Evolutionary conservation across 2,329 filamentous ascomycete species (phyloP).

Genomic region (Sporothrix humicola): DNA sequence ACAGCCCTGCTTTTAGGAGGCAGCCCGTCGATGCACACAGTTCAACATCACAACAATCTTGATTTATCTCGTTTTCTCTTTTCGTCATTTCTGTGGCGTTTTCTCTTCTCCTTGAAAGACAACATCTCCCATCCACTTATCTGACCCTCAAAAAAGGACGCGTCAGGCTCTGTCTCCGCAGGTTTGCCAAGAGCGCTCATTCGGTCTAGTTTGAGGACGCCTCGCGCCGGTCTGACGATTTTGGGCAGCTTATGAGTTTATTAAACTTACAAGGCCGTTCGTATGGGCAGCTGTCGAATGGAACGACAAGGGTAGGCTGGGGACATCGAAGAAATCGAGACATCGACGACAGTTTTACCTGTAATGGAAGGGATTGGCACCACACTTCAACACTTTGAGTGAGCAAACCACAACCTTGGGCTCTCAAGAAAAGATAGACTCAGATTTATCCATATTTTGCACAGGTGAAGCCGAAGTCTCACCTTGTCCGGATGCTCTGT

Average conservation of each 20-base stretch:
- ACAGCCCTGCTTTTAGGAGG: constrained; percentile 21
- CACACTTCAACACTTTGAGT: too few relatives aligned
- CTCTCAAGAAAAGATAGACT: background rate
- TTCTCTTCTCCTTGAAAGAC: background rate
- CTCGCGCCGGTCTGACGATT: background rate
- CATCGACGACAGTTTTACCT: too few relatives aligned
- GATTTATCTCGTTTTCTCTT: background rate
- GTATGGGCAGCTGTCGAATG: background rate
- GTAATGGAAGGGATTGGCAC: too few relatives aligned
- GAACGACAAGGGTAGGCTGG: background rate
- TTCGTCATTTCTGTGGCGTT: background rate
- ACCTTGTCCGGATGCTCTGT: too few relatives aligned
- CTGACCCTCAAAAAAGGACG: background rate
- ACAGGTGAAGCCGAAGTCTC: too few relatives aligned
- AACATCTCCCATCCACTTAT: background rate
- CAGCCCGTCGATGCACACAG: background rate
- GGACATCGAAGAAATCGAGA: background rate
- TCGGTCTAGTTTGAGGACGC: constrained; percentile 14
- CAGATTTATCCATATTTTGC: too few relatives aligned
- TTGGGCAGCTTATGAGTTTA: background rate
- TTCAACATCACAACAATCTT: background rate
- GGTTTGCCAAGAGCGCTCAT: constrained; percentile 14
- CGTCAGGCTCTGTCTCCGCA: constrained; percentile 11
- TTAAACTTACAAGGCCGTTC: background rate
- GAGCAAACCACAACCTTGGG: background rate